Evolutionary conservation across 2,329 filamentous ascomycete species (phyloP), one percentile per base, ranked within the genome.

Genomic region (Penicillium sp.): DNA sequence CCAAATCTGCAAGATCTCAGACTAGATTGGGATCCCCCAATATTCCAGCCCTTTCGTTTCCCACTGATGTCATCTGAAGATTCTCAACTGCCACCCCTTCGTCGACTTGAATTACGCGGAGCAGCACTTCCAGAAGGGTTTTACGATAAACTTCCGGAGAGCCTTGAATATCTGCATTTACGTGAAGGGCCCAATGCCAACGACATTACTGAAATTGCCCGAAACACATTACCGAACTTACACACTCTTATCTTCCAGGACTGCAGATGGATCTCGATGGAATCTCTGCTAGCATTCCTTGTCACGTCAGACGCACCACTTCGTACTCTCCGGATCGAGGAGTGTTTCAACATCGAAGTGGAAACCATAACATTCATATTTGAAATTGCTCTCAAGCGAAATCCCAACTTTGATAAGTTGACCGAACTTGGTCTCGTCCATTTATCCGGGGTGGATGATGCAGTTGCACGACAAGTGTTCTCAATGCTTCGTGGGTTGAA

Each of bases 1-100:
- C 52, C 57, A 3, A 61, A 61, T 18, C 48, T 65, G 3, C 55
- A 61, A 44, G 60, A 62, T 28, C 31, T 65, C 1, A 46, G 56
- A 12, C 48, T 65, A 3, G 39, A 53, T 32, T 62, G 52, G 30
- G 41, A 57, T n/a, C 53, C 55, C 4, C 40, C 45, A 11, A 35
- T 49, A 9, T 47, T 44, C 27, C 34, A 44, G 4, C 37, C 41
- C 15, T 54, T 50, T 34, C 39, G 32, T 16, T 49, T 50, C 3
- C 39, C 35, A 14, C 22, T 23, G 6, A 23, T 6, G 6, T 23
- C 22, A n/a, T n/a, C n/a, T 23, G 25, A 12, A 41, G 12, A 49
- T n/a, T n/a, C 20, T 9, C 18, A 28, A 13, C 35, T 57, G 9
- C 37, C 48, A 7, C 44, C 42, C 2, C 44, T 65, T 11, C 55